Base-by-base conservation (phyloP, 805 yeast genomes). In the Yamadazyma ubonensis region DNA sequence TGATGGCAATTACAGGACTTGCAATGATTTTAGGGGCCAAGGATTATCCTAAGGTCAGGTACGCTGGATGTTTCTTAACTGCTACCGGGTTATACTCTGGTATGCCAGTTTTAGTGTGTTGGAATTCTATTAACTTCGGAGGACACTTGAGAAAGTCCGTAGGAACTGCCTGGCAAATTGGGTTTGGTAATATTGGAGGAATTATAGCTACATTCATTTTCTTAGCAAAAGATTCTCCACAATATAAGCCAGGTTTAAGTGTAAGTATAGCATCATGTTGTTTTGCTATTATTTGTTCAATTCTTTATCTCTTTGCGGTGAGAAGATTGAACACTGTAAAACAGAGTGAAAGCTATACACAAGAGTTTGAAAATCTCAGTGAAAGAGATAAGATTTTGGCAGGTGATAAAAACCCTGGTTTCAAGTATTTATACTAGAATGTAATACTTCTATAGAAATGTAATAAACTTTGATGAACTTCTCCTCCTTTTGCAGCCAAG, bases 141-240 rank as follows among this genome's bases (percentile, higher is more conserved):
- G 85, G 87, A 8, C 87, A 82, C 55, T 57, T 72, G 15, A 67
- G 86, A 50, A 78, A 79, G 43, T 69, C 76, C 36, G 76, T 75
- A 10, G 79, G 78, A 7, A 65, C 81, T 8, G 82, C 79, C 1
- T 75, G 74, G 67, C 79, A 78, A 50, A 75, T 82, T 51, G 87
- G 87, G 0, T 80, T 82, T 51, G 88, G 86, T 39, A 82, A 82
- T 59, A 79, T 79, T 52, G 88, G 87, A 33, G 87, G 86, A 44
- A 81, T 82, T 50, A 71, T 81, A 41, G 65, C 86, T 4, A 73
- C 85, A 2, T 82, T 70, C 49, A 59, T 79, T 15, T 81, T 76
- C 63, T 65, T 76, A 31, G 50, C 73, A 28, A 51, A 58, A 29
- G 85, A 81, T 45, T 70, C 83, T 10, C 88, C 88, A n/a, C 61